Evolutionary conservation across 169 alveolate species (phyloP).

Genomic region (Cryptosporidium sp.): DNA sequence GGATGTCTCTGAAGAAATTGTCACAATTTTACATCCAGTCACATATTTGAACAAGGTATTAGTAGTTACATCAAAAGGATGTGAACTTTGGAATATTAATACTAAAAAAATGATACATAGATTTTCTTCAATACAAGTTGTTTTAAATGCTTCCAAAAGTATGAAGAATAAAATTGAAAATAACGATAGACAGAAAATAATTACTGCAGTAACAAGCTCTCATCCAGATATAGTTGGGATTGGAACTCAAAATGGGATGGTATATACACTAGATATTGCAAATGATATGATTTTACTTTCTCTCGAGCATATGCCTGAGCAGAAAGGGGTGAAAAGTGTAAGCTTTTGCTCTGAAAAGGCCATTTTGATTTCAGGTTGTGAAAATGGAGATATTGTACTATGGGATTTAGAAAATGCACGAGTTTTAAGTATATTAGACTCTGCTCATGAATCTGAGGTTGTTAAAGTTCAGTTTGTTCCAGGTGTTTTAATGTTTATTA

Average conservation of each 20-base stretch:
- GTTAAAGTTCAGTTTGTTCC: constrained; percentile 57
- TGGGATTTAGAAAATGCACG: constrained; percentile 72
- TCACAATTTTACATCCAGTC: constrained; percentile 49
- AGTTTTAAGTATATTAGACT: constrained; percentile 41
- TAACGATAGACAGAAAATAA: neutral
- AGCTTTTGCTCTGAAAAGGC: constrained; percentile 69
- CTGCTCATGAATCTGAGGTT: constrained; percentile 62
- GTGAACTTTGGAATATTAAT: constrained; percentile 73
- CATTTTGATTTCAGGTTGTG: constrained; percentile 61
- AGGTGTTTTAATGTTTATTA: constrained; percentile 43
- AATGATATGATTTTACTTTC: constrained; percentile 38
- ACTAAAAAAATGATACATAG: constrained; percentile 55
- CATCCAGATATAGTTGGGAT: constrained; percentile 68
- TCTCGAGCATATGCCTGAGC: constrained; percentile 66
- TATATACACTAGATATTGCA: constrained; percentile 59
- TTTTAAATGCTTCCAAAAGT: neutral
- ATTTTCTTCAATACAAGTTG: constrained; percentile 39
- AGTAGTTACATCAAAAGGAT: constrained; percentile 48
- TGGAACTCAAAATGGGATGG: constrained; percentile 42
- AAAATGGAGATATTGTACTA: constrained; percentile 60
- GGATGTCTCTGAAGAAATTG: constrained; percentile 33
- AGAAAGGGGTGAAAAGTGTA: constrained; percentile 26
- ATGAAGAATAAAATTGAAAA: neutral
- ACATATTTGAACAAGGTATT: constrained; percentile 74
- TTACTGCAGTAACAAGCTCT: constrained; percentile 11